Conservation (phyloP, 768 basidiomycete species). For the Tephrocybe sp. region DNA sequence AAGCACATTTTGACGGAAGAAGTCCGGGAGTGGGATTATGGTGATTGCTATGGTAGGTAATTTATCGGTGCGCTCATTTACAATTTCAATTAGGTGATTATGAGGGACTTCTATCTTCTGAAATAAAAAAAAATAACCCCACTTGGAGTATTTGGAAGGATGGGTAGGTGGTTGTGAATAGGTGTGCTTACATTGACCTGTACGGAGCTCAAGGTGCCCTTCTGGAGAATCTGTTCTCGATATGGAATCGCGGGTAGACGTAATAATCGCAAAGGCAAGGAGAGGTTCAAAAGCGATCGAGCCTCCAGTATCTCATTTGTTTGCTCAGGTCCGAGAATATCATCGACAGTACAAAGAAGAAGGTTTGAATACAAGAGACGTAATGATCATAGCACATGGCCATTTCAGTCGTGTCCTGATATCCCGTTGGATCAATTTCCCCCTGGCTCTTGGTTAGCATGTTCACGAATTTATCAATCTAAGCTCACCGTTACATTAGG, state of each 20-base stretch:
- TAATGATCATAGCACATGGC: constrained; percentile 89
- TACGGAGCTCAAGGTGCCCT: constrained; percentile 57
- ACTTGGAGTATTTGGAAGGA: constrained; percentile 86
- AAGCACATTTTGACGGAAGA: constrained; percentile 61
- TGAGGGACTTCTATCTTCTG: constrained; percentile 78
- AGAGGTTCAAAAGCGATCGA: constrained; percentile 11
- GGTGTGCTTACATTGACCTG: constrained; percentile 8
- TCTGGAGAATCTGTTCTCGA: constrained; percentile 82
- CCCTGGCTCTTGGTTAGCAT: constrained; percentile 39
- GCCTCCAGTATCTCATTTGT: neutral
- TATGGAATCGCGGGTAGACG: constrained; percentile 78
- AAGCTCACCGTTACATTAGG: constrained; percentile 33
- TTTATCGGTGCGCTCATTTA: neutral
- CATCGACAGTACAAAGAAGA: constrained; percentile 71
- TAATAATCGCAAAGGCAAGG: constrained; percentile 63
- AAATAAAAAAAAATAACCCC: constrained; percentile 61
- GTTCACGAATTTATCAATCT: constrained; percentile 10
- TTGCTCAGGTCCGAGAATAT: constrained; percentile 61
- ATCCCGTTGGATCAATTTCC: constrained; percentile 77
- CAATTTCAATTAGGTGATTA: constrained; percentile 56
- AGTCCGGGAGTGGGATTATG: constrained; percentile 87
- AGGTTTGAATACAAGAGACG: constrained; percentile 65
- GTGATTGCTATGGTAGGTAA: constrained; percentile 18
- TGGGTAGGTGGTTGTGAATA: constrained; percentile 43
- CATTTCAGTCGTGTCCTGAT: constrained; percentile 79